Base-by-base conservation (phyloP, 305 asterid genomes). In the Solanum hybrid region DNA sequence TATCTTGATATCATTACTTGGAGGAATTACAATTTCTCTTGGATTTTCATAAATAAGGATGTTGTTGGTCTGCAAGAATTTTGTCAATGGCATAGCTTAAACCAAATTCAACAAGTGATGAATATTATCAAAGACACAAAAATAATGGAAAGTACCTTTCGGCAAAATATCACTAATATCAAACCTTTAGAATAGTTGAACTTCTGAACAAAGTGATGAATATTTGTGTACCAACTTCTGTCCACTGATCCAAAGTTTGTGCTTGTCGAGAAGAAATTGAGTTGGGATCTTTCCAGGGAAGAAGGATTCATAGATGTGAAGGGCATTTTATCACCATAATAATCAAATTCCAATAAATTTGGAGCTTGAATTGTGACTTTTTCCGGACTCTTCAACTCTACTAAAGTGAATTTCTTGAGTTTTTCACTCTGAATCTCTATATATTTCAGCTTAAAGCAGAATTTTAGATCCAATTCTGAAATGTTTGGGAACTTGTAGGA, bases 251-350 rank as follows among this genome's bases (percentile, higher is more conserved):
- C 64, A 46, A 46, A 14, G 64, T 46, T 46, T 46, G 64, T 29
- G 31, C 22, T 16, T 0, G 64, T 0, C 3, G 0, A 46, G 22
- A 14, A 14, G 22, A 46, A 14, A 14, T 2, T 16, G 64, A 51
- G 64, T 51, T 0, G 64, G 22, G 22, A 0, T 51, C 64, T 51
- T 51, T 51, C 64, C 22, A 51, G 64, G 64, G 64, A 46, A 51
- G 64, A 51, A 51, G 64, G 3, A 51, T 51, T 0, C 64, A 51
- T 51, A 51, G 18, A 14, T 0, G 4, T 0, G 22, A 51, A 51
- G n/a, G 64, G 22, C 8, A 6, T 16, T 16, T 5, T 51, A 16
- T 16, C 22, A 51, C 5, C 22, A 1, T 6, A 0, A 16, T 0
- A 6, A 51, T 51, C 22, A 51, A 51, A 51, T 51, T 2, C 3